Percentiles rank a stretch among this genome's conserved stretches.
Conservation (phyloP, 805 yeast genomes). For the Barnettozyma wickerhamii region DNA sequence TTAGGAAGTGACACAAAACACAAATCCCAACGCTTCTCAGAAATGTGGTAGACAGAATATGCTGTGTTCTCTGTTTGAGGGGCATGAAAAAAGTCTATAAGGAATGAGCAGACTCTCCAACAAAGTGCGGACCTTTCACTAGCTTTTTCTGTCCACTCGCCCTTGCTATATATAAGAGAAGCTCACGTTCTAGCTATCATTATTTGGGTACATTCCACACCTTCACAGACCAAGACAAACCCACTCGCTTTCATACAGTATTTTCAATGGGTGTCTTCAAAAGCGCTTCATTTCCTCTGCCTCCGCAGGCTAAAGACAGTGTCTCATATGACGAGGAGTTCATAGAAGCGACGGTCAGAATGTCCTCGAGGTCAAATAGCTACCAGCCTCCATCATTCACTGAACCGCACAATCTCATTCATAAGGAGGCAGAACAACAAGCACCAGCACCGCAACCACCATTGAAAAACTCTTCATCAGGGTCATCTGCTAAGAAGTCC, state of each 20-base stretch:
- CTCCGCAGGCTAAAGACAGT: background rate
- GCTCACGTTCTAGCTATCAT: background rate
- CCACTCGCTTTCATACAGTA: too few relatives aligned
- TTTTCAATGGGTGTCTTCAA: slow-evolving; percentile 14
- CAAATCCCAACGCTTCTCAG: background rate
- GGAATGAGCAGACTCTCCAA: too few relatives aligned
- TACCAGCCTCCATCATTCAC: slow-evolving; percentile 8
- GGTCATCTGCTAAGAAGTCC: background rate
- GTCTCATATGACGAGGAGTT: slow-evolving; percentile 10
- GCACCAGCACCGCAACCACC: background rate
- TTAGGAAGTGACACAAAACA: background rate
- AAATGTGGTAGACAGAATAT: background rate
- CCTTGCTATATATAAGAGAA: background rate
- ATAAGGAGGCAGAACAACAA: too few relatives aligned
- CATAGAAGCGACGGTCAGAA: slow-evolving; percentile 5
- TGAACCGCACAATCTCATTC: too few relatives aligned
- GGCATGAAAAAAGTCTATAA: too few relatives aligned
- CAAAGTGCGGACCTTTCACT: background rate
- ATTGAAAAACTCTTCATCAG: too few relatives aligned
- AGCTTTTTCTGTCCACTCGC: background rate
- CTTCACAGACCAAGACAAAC: too few relatives aligned
- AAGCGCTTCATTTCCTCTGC: background rate
- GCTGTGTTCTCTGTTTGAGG: too few relatives aligned
- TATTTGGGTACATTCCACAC: too few relatives aligned
- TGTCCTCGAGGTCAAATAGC: slow-evolving; percentile 5